Evolutionary conservation across 768 basidiomycete species (phyloP).

Genomic region (Calvatia gigantea): DNA sequence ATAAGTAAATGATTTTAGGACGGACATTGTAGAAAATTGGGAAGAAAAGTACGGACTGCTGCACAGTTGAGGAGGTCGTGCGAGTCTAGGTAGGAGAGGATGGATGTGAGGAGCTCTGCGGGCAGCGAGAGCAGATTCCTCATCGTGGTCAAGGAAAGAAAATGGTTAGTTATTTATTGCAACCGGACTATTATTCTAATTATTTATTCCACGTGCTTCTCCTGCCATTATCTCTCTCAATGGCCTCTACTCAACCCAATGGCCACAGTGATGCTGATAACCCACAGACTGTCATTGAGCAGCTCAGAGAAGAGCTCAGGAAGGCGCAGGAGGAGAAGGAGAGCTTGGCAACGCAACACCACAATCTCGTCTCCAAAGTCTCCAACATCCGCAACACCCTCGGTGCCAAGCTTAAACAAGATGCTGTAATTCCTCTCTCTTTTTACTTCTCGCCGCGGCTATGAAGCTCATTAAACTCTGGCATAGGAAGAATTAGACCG

Average conservation of each 20-base stretch:
- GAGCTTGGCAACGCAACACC: conserved; percentile 79
- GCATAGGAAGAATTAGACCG: conserved; percentile 96
- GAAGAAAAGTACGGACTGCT: conserved; percentile 4
- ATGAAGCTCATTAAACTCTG: not conserved
- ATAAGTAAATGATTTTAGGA: conserved; percentile 6
- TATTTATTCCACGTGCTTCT: conserved; percentile 1
- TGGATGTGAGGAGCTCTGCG: conserved; percentile 23
- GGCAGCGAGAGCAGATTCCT: conserved; percentile 15
- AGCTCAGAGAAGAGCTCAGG: conserved; percentile 73
- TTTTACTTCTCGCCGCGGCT: not conserved
- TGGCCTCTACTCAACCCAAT: conserved; percentile 16
- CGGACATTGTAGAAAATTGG: not conserved
- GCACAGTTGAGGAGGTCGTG: conserved; percentile 20
- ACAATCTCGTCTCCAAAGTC: conserved; percentile 80
- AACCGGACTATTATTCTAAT: not conserved
- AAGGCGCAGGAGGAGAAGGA: conserved; percentile 85
- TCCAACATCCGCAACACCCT: conserved; percentile 91
- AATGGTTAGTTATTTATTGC: not conserved
- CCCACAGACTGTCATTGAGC: conserved; percentile 47
- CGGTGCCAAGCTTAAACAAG: conserved; percentile 92
- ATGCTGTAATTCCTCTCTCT: conserved; percentile 68
- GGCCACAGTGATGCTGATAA: conserved; percentile 31
- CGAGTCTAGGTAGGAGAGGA: conserved; percentile 20
- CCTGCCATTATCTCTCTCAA: not conserved
- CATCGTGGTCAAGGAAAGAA: conserved; percentile 1